Evolutionary conservation across 257 asterid genomes (phyloP).

Genomic region (Solanum peruvianum): DNA sequence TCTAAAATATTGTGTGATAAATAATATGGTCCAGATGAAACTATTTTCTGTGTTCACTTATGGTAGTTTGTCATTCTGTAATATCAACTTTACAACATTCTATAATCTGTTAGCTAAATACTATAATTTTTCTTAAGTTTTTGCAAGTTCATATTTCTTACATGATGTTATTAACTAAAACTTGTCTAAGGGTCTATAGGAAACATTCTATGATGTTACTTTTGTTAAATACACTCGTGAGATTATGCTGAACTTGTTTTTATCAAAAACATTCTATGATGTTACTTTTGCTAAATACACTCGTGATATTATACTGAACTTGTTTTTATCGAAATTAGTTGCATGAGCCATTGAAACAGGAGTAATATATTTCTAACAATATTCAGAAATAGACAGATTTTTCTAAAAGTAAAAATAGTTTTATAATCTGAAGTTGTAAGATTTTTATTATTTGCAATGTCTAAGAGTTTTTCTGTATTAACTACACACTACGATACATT

Average conservation of each 20-base stretch:
- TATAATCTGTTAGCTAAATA: not conserved
- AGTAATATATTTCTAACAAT: not conserved
- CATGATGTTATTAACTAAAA: not conserved
- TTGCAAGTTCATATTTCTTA: not conserved
- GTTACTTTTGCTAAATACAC: not conserved
- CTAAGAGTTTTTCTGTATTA: not conserved
- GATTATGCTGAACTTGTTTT: not conserved
- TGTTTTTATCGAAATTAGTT: not conserved
- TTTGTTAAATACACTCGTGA: not conserved
- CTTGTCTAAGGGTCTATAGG: not conserved
- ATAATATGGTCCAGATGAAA: not conserved
- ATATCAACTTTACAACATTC: not conserved
- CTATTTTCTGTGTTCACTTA: not conserved
- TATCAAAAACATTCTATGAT: too few relatives aligned
- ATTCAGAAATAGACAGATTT: not conserved
- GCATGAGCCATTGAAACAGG: not conserved
- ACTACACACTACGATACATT: not conserved
- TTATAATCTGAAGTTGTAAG: not conserved
- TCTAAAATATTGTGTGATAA: not conserved
- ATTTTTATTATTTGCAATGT: not conserved
- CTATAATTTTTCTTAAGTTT: not conserved
- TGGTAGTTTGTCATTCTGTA: not conserved
- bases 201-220: not conserved
- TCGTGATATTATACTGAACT: too few relatives aligned
- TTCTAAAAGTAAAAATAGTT: not conserved